phyloP scores from a whole-genome alignment of 1,284 basidiomycete species.

The Marasmius tenuissimus region DNA sequence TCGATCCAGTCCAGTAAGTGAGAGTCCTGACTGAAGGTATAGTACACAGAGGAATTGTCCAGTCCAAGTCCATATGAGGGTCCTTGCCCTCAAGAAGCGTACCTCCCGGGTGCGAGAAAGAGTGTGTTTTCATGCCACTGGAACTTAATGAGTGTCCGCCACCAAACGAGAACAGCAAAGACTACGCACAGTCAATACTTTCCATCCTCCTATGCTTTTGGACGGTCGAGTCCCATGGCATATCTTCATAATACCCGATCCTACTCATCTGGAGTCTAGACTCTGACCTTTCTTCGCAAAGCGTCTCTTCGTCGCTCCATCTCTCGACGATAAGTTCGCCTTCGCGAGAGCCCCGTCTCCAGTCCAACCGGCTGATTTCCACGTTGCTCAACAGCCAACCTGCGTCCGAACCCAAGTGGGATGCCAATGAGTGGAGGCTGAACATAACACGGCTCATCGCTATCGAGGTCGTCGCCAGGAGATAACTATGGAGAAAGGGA shows the following conservation, averaged over 20 bases:
- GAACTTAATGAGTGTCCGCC: too few species aligned
- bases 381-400: conserved; percentile 38
- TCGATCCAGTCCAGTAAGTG: too few species aligned
- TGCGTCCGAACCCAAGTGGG: conserved; percentile 34
- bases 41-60: too few species aligned
- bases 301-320: conserved; percentile 1
- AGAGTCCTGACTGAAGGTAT: too few species aligned
- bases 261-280: neutral
- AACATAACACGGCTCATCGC: conserved; percentile 32
- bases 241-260: neutral
- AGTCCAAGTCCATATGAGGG: too few species aligned
- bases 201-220: neutral
- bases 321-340: conserved; percentile 42
- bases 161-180: neutral
- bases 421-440: conserved; percentile 36
- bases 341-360: conserved; percentile 34
- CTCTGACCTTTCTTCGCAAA: neutral
- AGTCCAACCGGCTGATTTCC: conserved; percentile 38
- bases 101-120: too few species aligned
- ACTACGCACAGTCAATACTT: neutral
- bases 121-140: too few species aligned
- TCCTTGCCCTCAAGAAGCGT: too few species aligned
- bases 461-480: conserved; percentile 28
- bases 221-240: neutral
- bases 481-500: conserved; percentile 19